phyloP scores from a whole-genome alignment of 2,329 filamentous ascomycete genomes.

The Nannizziopsis arthrosporioides region DNA sequence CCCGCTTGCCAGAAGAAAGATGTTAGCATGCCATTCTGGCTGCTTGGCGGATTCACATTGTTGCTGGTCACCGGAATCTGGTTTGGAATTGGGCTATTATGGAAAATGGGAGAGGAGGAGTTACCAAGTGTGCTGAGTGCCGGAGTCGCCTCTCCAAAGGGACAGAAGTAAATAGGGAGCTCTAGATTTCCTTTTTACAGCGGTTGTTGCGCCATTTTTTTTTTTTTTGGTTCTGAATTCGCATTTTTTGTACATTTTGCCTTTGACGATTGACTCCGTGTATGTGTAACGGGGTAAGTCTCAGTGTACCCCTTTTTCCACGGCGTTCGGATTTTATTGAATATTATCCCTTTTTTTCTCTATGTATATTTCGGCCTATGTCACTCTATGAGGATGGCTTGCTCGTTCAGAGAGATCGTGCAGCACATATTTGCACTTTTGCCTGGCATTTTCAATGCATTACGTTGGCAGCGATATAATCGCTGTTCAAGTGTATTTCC shows the following conservation, averaged over 20 bases:
- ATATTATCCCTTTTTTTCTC: too few species aligned
- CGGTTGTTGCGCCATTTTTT: background rate
- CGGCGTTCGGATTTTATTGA: too few species aligned
- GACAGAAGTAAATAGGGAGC: constrained; percentile 28
- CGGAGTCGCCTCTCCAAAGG: constrained; percentile 62
- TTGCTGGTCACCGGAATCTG: constrained; percentile 55
- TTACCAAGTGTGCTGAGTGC: constrained; percentile 92
- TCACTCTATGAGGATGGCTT: too few species aligned
- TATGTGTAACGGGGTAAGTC: too few species aligned
- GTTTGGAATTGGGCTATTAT: constrained; percentile 66
- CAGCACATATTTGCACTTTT: too few species aligned
- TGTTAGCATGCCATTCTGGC: constrained; percentile 76
- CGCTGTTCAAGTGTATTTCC: too few species aligned
- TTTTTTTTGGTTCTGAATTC: background rate
- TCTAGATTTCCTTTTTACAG: background rate
- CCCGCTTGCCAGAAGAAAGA: constrained; percentile 83
- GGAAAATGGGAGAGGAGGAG: constrained; percentile 72
- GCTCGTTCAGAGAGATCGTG: too few species aligned
- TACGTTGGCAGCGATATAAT: too few species aligned
- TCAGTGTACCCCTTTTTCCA: too few species aligned
- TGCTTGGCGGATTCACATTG: constrained; percentile 66
- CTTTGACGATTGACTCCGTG: too few species aligned
- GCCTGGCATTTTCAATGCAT: too few species aligned
- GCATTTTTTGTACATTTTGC: background rate
- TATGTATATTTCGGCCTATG: too few species aligned